Percentiles rank a stretch among this genome's conserved stretches.
Evolutionary conservation across 257 asterid genomes (phyloP).

Genomic region (Agastache rugosa): DNA sequence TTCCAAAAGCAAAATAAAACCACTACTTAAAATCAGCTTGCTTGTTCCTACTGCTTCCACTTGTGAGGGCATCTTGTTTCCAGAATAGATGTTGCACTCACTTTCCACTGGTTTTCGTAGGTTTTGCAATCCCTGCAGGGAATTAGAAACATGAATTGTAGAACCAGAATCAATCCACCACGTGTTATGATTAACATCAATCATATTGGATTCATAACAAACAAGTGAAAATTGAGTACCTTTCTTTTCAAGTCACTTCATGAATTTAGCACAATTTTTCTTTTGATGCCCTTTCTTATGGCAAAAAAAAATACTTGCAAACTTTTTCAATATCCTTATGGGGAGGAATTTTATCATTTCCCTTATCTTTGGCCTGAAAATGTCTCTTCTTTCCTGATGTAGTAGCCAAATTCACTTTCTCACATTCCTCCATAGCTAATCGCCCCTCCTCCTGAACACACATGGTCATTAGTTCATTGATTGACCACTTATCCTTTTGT

Average conservation of each 20-base stretch:
- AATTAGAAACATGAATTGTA: neutral
- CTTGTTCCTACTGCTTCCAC: constrained; percentile 14
- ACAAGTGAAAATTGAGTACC: constrained; percentile 13
- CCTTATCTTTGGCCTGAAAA: neutral
- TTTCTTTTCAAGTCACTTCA: neutral
- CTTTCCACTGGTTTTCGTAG: neutral
- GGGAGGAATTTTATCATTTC: neutral
- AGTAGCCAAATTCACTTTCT: neutral
- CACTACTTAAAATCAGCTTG: neutral
- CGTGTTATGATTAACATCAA: constrained; percentile 17
- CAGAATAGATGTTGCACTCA: constrained; percentile 3
- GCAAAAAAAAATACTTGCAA: neutral
- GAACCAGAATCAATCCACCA: neutral
- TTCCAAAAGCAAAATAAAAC: no score
- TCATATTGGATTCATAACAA: constrained; percentile 23
- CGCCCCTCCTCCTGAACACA: constrained; percentile 7
- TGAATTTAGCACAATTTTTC: neutral
- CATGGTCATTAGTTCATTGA: neutral
- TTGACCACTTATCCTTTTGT: no score
- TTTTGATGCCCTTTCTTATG: neutral
- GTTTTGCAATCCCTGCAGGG: constrained; percentile 5
- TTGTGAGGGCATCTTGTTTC: constrained; percentile 23
- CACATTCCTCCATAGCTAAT: neutral
- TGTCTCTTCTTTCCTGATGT: no score
- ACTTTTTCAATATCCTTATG: constrained; percentile 8